Conservation (phyloP, 768 basidiomycete genomes). For the Tricholoma terreum region DNA sequence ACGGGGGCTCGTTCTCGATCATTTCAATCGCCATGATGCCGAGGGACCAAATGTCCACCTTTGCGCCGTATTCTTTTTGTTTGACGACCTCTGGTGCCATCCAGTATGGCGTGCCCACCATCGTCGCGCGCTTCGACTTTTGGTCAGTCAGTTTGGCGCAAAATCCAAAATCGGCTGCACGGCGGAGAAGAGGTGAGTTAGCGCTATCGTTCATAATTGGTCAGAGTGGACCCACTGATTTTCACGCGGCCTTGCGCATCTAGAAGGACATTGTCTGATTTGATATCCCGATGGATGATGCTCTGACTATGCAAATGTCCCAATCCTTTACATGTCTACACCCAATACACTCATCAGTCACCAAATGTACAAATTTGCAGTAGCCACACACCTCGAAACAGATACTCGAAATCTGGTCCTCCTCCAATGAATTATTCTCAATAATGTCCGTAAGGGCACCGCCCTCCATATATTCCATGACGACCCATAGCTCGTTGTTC, state of each 20-base stretch:
- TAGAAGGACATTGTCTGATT: conserved; percentile 92
- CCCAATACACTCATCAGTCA: conserved; percentile 1
- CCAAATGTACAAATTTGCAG: neutral
- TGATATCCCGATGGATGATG: conserved; percentile 97
- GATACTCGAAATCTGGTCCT: conserved; percentile 93
- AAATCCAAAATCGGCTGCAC: conserved; percentile 91
- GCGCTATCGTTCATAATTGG: neutral
- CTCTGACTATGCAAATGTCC: conserved; percentile 90
- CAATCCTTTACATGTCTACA: conserved; percentile 90
- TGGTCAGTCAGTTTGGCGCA: conserved; percentile 95
- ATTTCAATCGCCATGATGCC: conserved; percentile 99
- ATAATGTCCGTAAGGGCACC: conserved; percentile 97
- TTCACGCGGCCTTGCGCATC: conserved; percentile 93
- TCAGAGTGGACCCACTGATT: conserved; percentile 72
- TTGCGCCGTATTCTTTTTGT: conserved; percentile 95
- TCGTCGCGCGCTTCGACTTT: conserved; percentile 96
- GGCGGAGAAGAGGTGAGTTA: conserved; percentile 4
- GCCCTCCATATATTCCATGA: conserved; percentile 99
- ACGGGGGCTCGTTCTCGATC: conserved; percentile 97
- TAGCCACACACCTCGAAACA: conserved; percentile 71
- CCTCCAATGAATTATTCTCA: conserved; percentile 92
- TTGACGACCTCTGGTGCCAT: conserved; percentile 99
- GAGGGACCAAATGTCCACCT: conserved; percentile 95
- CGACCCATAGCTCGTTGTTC: conserved; percentile 90
- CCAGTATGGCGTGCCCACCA: conserved; percentile 98